A percentile compares a stretch with the other conserved stretches of the same genome.
These are phyloP conservation scores for Hyaloscypha variabilis DNA, from an alignment of 495 filamentous ascomycete genomes.

Conservation along the genomic window DNA sequence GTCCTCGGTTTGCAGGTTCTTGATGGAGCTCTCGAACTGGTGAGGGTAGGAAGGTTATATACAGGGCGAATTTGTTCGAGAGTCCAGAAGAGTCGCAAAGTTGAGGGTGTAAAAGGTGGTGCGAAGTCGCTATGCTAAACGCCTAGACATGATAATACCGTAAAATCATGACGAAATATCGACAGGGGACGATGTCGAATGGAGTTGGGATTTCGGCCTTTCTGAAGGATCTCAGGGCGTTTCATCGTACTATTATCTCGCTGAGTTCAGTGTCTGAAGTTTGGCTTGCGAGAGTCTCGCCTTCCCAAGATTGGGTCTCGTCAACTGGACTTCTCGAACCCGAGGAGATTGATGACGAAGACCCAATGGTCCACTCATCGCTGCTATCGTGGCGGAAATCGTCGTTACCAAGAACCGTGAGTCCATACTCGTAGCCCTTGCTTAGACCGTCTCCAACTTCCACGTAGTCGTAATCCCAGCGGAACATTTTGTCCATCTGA, in stretches of 20 bases:
- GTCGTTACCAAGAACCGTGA: slow-evolving; percentile 24
- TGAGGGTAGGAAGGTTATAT: slow-evolving; percentile 22
- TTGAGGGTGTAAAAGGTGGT: slow-evolving; percentile 15
- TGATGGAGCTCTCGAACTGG: slow-evolving; percentile 17
- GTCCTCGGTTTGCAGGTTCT: neutral
- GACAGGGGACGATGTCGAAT: slow-evolving; percentile 20
- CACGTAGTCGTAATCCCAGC: slow-evolving; percentile 96
- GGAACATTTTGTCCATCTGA: slow-evolving; percentile 79
- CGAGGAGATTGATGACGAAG: slow-evolving; percentile 42
- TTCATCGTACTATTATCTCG: slow-evolving; percentile 29
- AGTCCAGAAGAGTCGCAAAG: slow-evolving; percentile 3
- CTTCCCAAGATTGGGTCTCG: slow-evolving; percentile 31
- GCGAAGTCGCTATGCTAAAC: slow-evolving; percentile 32
- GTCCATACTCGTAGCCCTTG: slow-evolving; percentile 31
- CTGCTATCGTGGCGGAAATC: slow-evolving; percentile 34
- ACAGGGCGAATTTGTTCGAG: slow-evolving; percentile 25
- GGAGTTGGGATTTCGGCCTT: slow-evolving; percentile 5
- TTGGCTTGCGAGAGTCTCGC: slow-evolving; percentile 33
- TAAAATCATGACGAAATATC: slow-evolving; percentile 27
- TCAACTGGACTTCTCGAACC: slow-evolving; percentile 45
- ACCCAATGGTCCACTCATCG: slow-evolving; percentile 51
- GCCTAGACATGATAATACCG: slow-evolving; percentile 32
- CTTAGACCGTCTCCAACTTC: slow-evolving; percentile 64
- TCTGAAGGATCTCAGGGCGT: neutral
- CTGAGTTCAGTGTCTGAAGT: slow-evolving; percentile 30